Conservation (phyloP, 805 yeast genomes). For the Priceomyces haplophilus region DNA sequence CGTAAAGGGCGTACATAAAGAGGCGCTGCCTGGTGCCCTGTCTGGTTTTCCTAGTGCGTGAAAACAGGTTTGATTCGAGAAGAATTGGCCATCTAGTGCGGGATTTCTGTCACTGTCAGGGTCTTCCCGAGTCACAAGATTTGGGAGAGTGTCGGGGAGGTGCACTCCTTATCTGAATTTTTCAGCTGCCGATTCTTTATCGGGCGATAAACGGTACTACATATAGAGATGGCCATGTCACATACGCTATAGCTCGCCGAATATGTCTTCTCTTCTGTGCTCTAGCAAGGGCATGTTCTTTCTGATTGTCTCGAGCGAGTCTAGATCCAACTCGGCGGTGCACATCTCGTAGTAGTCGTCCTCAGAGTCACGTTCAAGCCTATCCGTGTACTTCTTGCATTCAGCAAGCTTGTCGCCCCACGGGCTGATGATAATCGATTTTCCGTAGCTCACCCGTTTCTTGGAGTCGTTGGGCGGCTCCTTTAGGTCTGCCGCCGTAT, state of each 20-base stretch:
- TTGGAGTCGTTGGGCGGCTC: constrained; percentile 13
- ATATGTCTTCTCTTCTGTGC: constrained; percentile 65
- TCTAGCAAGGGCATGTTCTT: constrained; percentile 72
- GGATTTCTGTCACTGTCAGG: too few species aligned
- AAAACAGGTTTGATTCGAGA: too few species aligned
- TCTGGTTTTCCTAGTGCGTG: too few species aligned
- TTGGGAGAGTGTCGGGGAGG: too few species aligned
- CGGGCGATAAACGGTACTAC: too few species aligned
- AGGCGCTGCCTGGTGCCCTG: not conserved
- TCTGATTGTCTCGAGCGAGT: constrained; percentile 49
- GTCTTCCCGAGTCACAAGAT: too few species aligned
- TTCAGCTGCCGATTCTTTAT: too few species aligned
- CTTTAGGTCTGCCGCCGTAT: constrained; percentile 41
- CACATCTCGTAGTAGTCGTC: constrained; percentile 43
- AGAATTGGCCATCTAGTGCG: too few species aligned
- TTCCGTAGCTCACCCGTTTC: constrained; percentile 78
- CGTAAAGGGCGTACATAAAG: not conserved
- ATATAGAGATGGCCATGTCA: too few species aligned
- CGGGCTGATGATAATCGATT: constrained; percentile 83
- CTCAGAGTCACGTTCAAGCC: constrained; percentile 20
- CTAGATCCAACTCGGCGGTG: constrained; percentile 65
- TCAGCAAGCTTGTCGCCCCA: constrained; percentile 79
- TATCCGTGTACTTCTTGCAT: constrained; percentile 28
- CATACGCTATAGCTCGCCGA: not conserved
- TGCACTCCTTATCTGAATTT: too few species aligned